These are phyloP conservation scores for Gelatoporia subvermispora DNA, from an alignment of 768 basidiomycete genomes.

Conservation along the genomic window DNA sequence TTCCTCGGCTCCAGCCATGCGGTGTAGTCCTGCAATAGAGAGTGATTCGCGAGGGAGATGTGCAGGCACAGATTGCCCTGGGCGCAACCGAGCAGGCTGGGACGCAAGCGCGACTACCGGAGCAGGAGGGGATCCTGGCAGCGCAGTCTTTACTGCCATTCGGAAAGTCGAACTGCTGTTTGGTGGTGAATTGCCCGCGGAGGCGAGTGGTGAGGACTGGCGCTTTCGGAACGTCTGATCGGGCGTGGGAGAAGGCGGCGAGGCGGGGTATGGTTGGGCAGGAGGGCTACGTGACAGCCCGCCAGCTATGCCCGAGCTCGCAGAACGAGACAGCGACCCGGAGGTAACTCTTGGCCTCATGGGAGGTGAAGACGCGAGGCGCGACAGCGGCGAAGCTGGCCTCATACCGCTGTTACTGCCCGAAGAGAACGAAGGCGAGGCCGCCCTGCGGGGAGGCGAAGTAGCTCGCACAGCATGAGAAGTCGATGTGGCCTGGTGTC, in stretches of 20 bases:
- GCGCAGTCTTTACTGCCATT: conserved; percentile 27
- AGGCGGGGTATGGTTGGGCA: conserved; percentile 10
- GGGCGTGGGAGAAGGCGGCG: conserved; percentile 23
- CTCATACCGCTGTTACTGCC: conserved; percentile 20
- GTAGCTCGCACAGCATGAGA: conserved; percentile 47
- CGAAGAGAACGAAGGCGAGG: conserved; percentile 33
- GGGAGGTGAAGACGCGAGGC: conserved; percentile 8
- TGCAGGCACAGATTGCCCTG: conserved; percentile 5
- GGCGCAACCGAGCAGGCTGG: conserved; percentile 6
- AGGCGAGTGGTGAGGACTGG: conserved; percentile 17
- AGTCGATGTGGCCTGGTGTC: conserved; percentile 78
- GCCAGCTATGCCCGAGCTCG: conserved; percentile 12
- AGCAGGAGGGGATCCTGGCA: conserved; percentile 27
- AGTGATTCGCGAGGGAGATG: conserved; percentile 41
- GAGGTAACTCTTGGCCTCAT: conserved; percentile 15
- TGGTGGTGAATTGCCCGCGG: conserved; percentile 17
- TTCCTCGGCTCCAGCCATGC: conserved; percentile 38
- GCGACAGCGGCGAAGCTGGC: conserved; percentile 17
- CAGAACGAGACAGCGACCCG: conserved; percentile 17
- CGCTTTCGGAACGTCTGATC: conserved; percentile 19
- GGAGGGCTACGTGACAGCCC: conserved; percentile 6
- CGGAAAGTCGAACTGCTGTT: conserved; percentile 23
- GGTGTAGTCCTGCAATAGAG: conserved; percentile 29
- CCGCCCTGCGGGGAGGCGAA: conserved; percentile 34
- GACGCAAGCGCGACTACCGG: conserved; percentile 14